Percentiles rank a stretch among this genome's conserved stretches.
phyloP scores from a whole-genome alignment of 768 basidiomycete species.

The Amanita polypyramis region DNA sequence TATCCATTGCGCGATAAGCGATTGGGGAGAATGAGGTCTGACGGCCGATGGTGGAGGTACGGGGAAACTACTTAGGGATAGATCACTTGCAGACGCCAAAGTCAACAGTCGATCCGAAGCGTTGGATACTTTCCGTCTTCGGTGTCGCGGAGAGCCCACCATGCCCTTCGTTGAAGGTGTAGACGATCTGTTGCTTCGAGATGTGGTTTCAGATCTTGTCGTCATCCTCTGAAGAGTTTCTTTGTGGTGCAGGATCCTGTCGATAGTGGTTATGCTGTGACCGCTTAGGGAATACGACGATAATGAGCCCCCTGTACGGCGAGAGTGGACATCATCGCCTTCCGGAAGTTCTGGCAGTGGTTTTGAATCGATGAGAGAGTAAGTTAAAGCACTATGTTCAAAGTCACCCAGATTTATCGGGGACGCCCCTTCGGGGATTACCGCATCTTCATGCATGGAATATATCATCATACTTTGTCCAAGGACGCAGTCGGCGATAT shows the following conservation, averaged over 20 bases:
- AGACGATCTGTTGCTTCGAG: constrained; percentile 8
- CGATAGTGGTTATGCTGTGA: constrained; percentile 28
- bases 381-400: background rate
- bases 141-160: background rate
- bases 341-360: background rate
- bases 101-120: background rate
- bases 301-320: constrained; percentile 1
- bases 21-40: background rate
- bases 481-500: background rate
- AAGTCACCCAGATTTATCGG: background rate
- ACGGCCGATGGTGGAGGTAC: constrained; percentile 34
- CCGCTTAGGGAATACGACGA: constrained; percentile 13
- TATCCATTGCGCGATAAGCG: background rate
- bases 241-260: constrained; percentile 49
- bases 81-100: constrained; percentile 26
- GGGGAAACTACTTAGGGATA: constrained; percentile 66
- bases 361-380: background rate
- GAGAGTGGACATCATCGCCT: background rate
- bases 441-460: background rate
- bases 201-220: constrained; percentile 40
- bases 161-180: background rate
- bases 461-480: background rate
- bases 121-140: background rate
- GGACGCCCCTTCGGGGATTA: background rate
- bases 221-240: constrained; percentile 57